These are phyloP conservation scores for Heterococcus sp. DNA, from an alignment of 108 stramenopile species.

Conservation along the genomic window DNA sequence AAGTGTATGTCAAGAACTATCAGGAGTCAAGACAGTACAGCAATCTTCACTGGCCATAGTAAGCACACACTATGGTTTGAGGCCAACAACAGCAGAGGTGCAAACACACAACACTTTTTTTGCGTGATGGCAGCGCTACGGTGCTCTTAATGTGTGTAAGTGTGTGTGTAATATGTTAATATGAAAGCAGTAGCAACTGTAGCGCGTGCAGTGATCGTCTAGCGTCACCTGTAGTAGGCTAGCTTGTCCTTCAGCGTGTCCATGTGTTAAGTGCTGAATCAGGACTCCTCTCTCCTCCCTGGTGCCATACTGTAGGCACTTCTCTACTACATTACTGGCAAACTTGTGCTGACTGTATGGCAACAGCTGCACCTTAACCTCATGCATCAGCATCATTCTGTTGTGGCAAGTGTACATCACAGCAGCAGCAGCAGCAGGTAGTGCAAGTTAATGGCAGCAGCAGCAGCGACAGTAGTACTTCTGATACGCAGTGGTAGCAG, in stretches of 20 bases:
- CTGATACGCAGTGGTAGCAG: too few relatives aligned
- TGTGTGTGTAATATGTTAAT: neutral
- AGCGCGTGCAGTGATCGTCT: too few relatives aligned
- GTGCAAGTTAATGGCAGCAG: too few relatives aligned
- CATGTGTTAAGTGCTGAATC: constrained; percentile 60
- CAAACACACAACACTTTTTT: too few relatives aligned
- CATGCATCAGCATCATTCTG: constrained; percentile 38
- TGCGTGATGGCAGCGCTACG: neutral
- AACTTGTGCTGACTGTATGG: constrained; percentile 92
- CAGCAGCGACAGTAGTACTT: too few relatives aligned
- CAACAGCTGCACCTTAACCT: constrained; percentile 74
- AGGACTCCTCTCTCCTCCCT: constrained; percentile 64
- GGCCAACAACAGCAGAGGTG: too few relatives aligned
- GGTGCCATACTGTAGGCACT: constrained; percentile 86
- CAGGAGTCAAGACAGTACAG: too few relatives aligned
- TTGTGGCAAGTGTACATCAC: neutral
- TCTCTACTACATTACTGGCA: constrained; percentile 95
- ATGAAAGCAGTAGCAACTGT: neutral
- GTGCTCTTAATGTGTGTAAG: neutral
- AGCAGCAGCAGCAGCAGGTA: too few relatives aligned
- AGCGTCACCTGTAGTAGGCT: neutral
- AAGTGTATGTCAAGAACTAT: too few relatives aligned
- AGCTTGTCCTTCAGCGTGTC: constrained; percentile 39
- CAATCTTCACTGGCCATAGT: too few relatives aligned
- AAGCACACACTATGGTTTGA: too few relatives aligned